phyloP scores from a whole-genome alignment of 75 land plant genomes.

The Pinus taeda region DNA sequence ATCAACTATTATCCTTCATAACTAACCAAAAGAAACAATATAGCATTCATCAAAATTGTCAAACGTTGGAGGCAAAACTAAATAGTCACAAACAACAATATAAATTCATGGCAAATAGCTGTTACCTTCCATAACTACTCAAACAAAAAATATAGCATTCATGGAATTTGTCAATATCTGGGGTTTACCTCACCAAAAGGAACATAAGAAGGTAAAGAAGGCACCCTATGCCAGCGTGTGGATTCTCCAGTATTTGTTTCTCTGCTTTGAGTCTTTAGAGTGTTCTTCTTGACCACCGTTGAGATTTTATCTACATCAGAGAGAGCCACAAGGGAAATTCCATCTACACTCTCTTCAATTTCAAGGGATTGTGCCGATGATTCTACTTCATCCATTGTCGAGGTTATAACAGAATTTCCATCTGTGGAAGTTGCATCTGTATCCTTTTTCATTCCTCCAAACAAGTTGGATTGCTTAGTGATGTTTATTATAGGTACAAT shows the following conservation, averaged over 20 bases:
- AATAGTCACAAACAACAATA: not conserved
- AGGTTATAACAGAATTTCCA: conserved; percentile 11
- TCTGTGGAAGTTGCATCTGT: conserved; percentile 12
- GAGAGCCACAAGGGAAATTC: conserved; percentile 63
- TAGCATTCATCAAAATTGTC: not conserved
- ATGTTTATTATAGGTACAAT: conserved; percentile 75
- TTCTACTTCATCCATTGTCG: conserved; percentile 31
- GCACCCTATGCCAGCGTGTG: conserved; percentile 60
- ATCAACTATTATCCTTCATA: not conserved
- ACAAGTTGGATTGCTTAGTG: conserved; percentile 42
- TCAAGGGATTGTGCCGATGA: conserved; percentile 62
- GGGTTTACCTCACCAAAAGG: conserved; percentile 84
- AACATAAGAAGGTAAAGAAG: conserved; percentile 87
- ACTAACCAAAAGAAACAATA: not conserved
- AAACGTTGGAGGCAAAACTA: not conserved
- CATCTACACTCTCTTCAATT: conserved; percentile 69
- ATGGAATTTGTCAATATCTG: not conserved
- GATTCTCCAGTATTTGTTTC: conserved; percentile 14
- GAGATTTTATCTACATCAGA: conserved; percentile 23
- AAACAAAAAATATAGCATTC: not conserved
- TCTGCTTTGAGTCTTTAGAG: conserved; percentile 18
- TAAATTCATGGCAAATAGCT: not conserved
- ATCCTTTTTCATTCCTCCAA: conserved; percentile 29
- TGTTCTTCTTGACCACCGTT: conserved; percentile 9
- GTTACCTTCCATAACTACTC: not conserved